These are phyloP conservation scores for Globisporangium parvum DNA, from an alignment of 352 stramenopile genomes.

Conservation along the genomic window DNA sequence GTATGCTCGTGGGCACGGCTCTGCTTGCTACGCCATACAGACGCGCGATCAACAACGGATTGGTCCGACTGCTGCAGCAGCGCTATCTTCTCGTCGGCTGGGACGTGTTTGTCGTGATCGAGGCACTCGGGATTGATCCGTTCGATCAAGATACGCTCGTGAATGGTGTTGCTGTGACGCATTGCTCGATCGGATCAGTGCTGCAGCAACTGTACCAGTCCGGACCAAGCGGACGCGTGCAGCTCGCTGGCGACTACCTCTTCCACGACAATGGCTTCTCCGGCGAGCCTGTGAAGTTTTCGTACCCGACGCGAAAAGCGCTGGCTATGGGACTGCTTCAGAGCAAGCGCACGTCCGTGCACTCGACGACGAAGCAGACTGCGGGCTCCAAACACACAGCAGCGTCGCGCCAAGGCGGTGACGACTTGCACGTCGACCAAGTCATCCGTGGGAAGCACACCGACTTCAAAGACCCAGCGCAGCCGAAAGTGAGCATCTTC, in stretches of 20 bases:
- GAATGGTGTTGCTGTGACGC: conserved; percentile 12
- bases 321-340: conserved; percentile 6
- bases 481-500: conserved; percentile 5
- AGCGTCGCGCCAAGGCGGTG: background rate
- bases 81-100: conserved; percentile 26
- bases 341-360: conserved; percentile 1
- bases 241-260: conserved; percentile 10
- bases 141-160: conserved; percentile 19
- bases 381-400: conserved; percentile 2
- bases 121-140: conserved; percentile 47
- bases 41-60: conserved; percentile 32
- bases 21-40: conserved; percentile 38
- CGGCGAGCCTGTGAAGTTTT: conserved; percentile 5
- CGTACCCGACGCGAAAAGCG: conserved; percentile 8
- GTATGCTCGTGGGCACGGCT: conserved; percentile 16
- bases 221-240: conserved; percentile 24
- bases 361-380: conserved; percentile 1
- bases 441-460: background rate
- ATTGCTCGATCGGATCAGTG: conserved; percentile 32
- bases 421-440: background rate
- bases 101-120: conserved; percentile 14
- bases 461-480: background rate
- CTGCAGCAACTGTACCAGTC: conserved; percentile 46
- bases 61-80: conserved; percentile 37
- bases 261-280: conserved; percentile 12